Conservation (phyloP, 805 yeast genomes). For the Candida yuanshanica region DNA sequence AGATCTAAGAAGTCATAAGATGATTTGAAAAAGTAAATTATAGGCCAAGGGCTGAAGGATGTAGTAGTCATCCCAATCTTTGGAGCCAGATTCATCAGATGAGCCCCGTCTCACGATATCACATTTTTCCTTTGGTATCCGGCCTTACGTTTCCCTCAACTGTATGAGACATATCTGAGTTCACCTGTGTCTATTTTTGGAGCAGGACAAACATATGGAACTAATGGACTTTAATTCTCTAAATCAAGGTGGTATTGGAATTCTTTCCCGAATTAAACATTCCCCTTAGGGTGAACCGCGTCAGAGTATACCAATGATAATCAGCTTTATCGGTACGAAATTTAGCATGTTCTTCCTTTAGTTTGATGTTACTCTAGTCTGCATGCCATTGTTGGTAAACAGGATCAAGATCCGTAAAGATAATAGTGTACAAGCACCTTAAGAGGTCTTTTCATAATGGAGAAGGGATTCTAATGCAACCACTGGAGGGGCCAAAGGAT, state of each 20-base stretch:
- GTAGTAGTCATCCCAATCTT: constrained; percentile 19
- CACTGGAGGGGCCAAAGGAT: constrained; percentile 11
- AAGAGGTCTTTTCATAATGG: constrained; percentile 3
- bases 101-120: constrained; percentile 22
- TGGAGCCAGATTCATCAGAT: constrained; percentile 12
- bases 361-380: constrained; percentile 16
- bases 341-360: constrained; percentile 5
- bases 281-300: not conserved
- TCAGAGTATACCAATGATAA: not conserved
- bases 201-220: constrained; percentile 14
- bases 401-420: constrained; percentile 14
- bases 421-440: constrained; percentile 9
- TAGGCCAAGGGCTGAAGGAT: constrained; percentile 16
- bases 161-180: constrained; percentile 16
- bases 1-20: too few species aligned
- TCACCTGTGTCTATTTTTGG: constrained; percentile 14
- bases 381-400: constrained; percentile 12
- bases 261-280: not conserved
- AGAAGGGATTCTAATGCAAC: constrained; percentile 13
- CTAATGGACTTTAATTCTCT: constrained; percentile 6
- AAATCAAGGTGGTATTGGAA: constrained; percentile 10
- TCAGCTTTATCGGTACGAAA: not conserved
- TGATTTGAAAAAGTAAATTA: constrained; percentile 16
- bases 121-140: constrained; percentile 11
- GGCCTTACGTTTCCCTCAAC: constrained; percentile 17